Evolutionary conservation across 192 early-diverging fungal species (phyloP), one percentile per base, ranked within the genome.

Genomic region (Lunasporangiospora selenospora): DNA sequence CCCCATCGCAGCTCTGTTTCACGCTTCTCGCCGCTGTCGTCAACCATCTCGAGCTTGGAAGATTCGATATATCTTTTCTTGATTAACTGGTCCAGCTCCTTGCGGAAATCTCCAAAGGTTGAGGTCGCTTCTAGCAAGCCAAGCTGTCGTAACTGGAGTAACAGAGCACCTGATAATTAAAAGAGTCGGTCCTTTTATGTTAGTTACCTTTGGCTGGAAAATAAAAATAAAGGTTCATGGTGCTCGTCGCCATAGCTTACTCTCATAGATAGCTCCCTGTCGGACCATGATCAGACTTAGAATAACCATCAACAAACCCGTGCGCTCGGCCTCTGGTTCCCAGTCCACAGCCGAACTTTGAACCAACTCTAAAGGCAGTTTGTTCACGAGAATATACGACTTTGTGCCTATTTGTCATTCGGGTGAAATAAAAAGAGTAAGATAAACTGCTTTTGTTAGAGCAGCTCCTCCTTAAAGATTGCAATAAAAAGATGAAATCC

Each of bases 251-350:
- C 10, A 36, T 27, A 1, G 48, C 44, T 59, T 75, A 85, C 85
- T 75, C 46, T 81, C 78, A 1, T 56, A 46, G 41, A 88, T 63
- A 15, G 53, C 39, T 44, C 77, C 63, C 34, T 83, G 82, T 24
- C 79, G 81, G 3, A 88, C 83, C 75, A 82, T 75, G 18, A 90
- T 85, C 23, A 90, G 39, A 38, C 77, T 70, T 19, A 90, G 65
- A 16, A 88, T 77, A 24, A 86, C 71, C 62, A 80, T 84, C 15
- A 87, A 70, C 2, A 90, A 30, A 2, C 87, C 89, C 53, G 80
- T 78, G 18, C 39, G 46, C n/a, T 75, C 59, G 21, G 65, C 50
- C 32, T 84, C 61, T 37, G 57, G 42, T 2, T 65, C 62, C 77
- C 80, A 79, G 16, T 80, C 44, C 4, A 84, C 58, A 4, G 82